Evolutionary conservation across 495 filamentous ascomycete species (phyloP).

Genomic region (Daldinia bambusicola): DNA sequence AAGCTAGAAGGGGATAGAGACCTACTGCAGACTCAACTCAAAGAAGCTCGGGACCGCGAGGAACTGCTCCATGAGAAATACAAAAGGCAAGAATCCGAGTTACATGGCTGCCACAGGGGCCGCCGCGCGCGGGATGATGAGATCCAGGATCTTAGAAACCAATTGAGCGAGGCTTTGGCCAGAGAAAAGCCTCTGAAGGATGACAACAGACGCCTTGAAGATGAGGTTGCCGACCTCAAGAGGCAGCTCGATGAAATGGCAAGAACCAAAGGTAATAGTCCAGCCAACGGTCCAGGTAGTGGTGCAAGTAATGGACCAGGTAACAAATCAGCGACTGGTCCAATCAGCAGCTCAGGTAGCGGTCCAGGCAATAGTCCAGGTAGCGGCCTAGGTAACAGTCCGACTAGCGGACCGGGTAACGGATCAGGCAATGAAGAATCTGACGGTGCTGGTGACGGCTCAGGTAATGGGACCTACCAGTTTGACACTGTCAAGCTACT

Average conservation of each 20-base stretch:
- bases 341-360: too few species aligned
- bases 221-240: too few species aligned
- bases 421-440: too few species aligned
- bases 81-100: background rate
- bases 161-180: background rate
- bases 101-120: background rate
- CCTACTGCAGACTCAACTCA: background rate
- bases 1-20: background rate
- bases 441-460: too few species aligned
- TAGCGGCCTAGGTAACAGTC: too few species aligned
- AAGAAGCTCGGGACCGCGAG: background rate
- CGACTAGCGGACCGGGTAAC: too few species aligned
- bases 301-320: too few species aligned
- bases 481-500: conserved; percentile 12
- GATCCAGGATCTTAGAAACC: background rate
- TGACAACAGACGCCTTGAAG: background rate
- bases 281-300: too few species aligned
- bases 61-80: background rate
- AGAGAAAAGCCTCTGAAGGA: background rate
- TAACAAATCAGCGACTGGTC: too few species aligned
- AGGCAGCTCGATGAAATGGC: too few species aligned
- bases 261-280: too few species aligned
- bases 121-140: background rate
- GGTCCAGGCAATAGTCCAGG: too few species aligned
- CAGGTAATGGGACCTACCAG: background rate